These are phyloP conservation scores for Fraxinus pennsylvanica DNA, from an alignment of 257 asterid genomes.

Conservation along the genomic window DNA sequence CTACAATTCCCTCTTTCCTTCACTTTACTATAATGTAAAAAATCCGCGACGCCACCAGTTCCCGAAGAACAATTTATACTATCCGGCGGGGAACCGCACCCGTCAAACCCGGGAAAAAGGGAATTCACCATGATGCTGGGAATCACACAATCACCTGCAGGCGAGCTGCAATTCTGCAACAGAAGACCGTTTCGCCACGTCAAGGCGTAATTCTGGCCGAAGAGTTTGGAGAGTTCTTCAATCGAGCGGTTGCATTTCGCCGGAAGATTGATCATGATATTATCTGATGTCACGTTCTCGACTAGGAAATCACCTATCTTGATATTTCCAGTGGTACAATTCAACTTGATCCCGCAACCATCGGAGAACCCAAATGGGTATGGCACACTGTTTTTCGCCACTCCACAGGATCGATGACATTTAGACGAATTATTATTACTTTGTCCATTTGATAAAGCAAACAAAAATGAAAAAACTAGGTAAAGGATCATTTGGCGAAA, in stretches of 20 bases:
- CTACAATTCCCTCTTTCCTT: conserved; percentile 38
- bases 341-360: conserved; percentile 48
- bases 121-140: conserved; percentile 36
- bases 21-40: conserved; percentile 38
- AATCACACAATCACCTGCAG: conserved; percentile 44
- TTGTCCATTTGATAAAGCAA: conserved; percentile 20
- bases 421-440: conserved; percentile 11
- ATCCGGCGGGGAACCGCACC: conserved; percentile 28
- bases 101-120: conserved; percentile 3
- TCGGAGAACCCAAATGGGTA: conserved; percentile 75
- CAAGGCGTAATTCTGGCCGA: conserved; percentile 43
- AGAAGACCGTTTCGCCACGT: conserved; percentile 66
- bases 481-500: conserved; percentile 20
- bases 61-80: conserved; percentile 50
- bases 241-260: conserved; percentile 61
- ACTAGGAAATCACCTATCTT: conserved; percentile 45
- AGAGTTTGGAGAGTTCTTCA: conserved; percentile 32
- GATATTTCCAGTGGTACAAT: conserved; percentile 39
- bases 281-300: conserved; percentile 52
- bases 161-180: conserved; percentile 45
- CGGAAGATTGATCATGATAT: conserved; percentile 47
- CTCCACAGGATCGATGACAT: conserved; percentile 43
- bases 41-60: conserved; percentile 22
- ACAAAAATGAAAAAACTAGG: conserved; percentile 24
- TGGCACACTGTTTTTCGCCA: conserved; percentile 23